Evolutionary conservation across 108 stramenopile species (phyloP).

Genomic region (Cyclotella choctawhatcheeana): DNA sequence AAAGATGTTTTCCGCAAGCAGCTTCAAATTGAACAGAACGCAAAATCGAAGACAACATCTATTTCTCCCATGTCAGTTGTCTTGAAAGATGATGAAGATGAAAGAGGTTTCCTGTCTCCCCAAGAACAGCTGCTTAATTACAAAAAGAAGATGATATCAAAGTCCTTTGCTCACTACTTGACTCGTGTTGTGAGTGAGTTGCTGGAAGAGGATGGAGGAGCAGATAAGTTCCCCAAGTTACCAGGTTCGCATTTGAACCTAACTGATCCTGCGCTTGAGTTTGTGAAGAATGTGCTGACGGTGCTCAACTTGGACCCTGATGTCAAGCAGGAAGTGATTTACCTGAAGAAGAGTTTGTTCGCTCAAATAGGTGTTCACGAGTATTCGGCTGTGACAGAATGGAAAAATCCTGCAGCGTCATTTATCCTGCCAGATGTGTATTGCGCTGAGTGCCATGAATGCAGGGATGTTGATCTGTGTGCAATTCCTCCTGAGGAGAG

Average conservation of each 20-base stretch:
- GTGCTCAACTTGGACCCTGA: constrained; percentile 90
- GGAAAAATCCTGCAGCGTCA: constrained; percentile 87
- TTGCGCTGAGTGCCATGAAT: constrained; percentile 93
- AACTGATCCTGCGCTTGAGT: constrained; percentile 90
- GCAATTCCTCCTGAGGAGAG: constrained; percentile 68
- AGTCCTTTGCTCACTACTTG: constrained; percentile 77
- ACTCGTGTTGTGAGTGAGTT: constrained; percentile 85
- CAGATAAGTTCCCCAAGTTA: constrained; percentile 59
- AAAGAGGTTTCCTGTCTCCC: constrained; percentile 33
- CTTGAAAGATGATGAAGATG: constrained; percentile 33
- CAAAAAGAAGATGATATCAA: constrained; percentile 84
- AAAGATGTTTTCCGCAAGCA: constrained; percentile 81
- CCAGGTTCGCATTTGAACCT: constrained; percentile 69
- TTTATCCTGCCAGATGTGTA: constrained; percentile 94
- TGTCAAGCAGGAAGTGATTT: constrained; percentile 78
- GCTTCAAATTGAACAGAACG: constrained; percentile 56
- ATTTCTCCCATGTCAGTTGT: constrained; percentile 44
- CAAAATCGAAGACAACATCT: constrained; percentile 29
- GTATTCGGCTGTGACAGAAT: constrained; percentile 85
- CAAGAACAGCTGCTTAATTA: constrained; percentile 67
- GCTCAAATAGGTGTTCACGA: constrained; percentile 95
- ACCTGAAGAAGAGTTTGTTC: constrained; percentile 85
- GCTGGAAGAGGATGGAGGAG: constrained; percentile 62
- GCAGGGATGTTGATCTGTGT: constrained; percentile 93
- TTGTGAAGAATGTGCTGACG: constrained; percentile 89